phyloP scores from a whole-genome alignment of 2,329 filamentous ascomycete genomes.

The Diaporthe capsici region DNA sequence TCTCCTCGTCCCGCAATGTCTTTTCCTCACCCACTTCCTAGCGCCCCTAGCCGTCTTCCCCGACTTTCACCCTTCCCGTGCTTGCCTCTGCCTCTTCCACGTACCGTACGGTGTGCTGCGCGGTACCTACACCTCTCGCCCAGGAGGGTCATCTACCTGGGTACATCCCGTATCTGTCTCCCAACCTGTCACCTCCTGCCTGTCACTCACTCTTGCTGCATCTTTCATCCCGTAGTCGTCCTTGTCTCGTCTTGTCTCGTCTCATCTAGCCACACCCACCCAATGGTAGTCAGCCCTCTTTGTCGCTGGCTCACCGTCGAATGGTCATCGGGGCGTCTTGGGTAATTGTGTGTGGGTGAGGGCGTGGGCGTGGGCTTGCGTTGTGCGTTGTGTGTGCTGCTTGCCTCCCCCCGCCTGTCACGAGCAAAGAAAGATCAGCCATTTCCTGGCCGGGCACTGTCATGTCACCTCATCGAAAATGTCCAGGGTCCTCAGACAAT shows the following conservation, averaged over 20 bases:
- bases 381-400: background rate
- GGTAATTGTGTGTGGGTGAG: background rate
- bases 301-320: conserved; percentile 19
- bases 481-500: conserved; percentile 20
- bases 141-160: background rate
- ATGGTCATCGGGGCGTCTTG: conserved; percentile 7
- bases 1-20: conserved; percentile 38
- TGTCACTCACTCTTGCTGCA: background rate
- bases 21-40: conserved; percentile 23
- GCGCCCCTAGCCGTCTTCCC: conserved; percentile 35
- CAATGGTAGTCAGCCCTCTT: conserved; percentile 27
- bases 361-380: background rate
- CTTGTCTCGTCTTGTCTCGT: conserved; percentile 17
- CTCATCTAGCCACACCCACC: conserved; percentile 3
- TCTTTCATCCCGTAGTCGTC: background rate
- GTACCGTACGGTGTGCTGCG: conserved; percentile 1
- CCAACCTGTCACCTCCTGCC: conserved; percentile 1
- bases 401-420: background rate
- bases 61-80: conserved; percentile 31
- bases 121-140: background rate
- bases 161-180: conserved; percentile 7
- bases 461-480: conserved; percentile 9
- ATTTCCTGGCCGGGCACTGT: background rate
- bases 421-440: conserved; percentile 5
- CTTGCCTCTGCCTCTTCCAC: background rate